phyloP scores from a whole-genome alignment of 768 basidiomycete species.

The Kondoa subrosea region DNA sequence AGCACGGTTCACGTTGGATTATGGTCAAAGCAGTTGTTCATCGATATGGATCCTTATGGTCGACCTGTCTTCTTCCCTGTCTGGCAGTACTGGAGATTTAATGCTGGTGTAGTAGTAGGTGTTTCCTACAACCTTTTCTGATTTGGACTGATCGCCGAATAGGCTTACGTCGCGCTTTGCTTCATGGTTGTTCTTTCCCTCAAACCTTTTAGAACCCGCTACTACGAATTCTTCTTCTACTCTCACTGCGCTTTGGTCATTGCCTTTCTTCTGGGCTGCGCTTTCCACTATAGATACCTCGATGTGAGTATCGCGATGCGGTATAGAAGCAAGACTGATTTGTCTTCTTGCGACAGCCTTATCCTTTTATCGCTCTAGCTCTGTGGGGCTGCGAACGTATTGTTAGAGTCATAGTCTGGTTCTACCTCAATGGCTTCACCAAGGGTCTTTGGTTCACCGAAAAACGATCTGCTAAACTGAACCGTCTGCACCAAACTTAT shows the following conservation, averaged over 20 bases:
- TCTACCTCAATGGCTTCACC: constrained; percentile 40
- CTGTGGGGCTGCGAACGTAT: constrained; percentile 51
- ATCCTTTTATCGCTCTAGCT: constrained; percentile 44
- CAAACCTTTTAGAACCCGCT: constrained; percentile 39
- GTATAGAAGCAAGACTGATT: background rate
- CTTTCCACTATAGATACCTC: constrained; percentile 42
- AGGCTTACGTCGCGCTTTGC: constrained; percentile 47
- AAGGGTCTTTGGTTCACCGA: constrained; percentile 2
- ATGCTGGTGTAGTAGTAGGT: constrained; percentile 42
- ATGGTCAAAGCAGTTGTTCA: constrained; percentile 52
- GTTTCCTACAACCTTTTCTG: constrained; percentile 1
- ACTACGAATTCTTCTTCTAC: constrained; percentile 52
- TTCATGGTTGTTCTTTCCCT: constrained; percentile 42
- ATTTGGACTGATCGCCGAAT: constrained; percentile 1
- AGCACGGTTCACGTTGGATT: constrained; percentile 45
- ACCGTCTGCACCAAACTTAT: background rate
- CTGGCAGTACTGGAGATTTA: constrained; percentile 46
- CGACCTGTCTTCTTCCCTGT: constrained; percentile 37
- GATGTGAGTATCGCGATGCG: constrained; percentile 10
- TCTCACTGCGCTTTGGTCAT: constrained; percentile 50
- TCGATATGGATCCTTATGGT: constrained; percentile 36
- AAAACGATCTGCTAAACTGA: background rate
- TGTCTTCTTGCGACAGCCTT: background rate
- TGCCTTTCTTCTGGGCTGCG: constrained; percentile 44
- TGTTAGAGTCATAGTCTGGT: constrained; percentile 43